Conservation (phyloP, 2,329 filamentous ascomycete genomes). For the Trichoderma gracile region DNA sequence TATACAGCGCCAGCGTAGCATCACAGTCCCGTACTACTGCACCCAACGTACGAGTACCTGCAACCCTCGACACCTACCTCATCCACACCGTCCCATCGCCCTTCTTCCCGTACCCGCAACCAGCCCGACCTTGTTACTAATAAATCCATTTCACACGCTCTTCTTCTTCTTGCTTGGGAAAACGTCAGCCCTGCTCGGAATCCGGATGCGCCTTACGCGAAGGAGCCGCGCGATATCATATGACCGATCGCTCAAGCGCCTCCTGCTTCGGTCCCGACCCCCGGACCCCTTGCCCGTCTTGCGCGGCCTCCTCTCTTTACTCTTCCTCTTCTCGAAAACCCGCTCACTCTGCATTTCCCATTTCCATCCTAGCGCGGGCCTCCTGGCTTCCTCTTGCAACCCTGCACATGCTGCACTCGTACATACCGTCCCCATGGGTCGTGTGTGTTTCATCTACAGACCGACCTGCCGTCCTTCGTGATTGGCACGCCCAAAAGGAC, state of each 20-base stretch:
- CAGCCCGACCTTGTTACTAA: too few relatives aligned
- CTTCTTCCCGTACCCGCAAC: too few relatives aligned
- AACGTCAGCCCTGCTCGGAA: constrained; percentile 13
- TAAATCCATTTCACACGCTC: too few relatives aligned
- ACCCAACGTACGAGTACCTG: too few relatives aligned
- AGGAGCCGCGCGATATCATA: constrained; percentile 16
- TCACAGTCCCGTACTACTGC: too few relatives aligned
- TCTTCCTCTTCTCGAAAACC: background rate
- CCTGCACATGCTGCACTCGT: too few relatives aligned
- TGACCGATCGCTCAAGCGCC: constrained; percentile 18
- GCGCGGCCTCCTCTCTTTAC: background rate
- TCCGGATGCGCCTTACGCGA: constrained; percentile 23
- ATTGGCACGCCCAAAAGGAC: constrained; percentile 4
- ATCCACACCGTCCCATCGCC: too few relatives aligned
- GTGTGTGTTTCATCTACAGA: constrained; percentile 19
- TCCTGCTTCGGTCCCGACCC: constrained; percentile 14
- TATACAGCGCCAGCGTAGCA: too few relatives aligned
- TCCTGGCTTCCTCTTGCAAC: background rate
- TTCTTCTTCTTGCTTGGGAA: background rate
- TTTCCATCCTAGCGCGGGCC: background rate
- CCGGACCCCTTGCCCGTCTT: constrained; percentile 13
- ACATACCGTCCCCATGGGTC: constrained; percentile 18
- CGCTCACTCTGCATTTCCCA: background rate
- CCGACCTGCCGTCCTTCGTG: background rate
- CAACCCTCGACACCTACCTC: too few relatives aligned